Base-by-base conservation (phyloP, 2,329 filamentous ascomycete species). In the Colletotrichum endophyticum region DNA sequence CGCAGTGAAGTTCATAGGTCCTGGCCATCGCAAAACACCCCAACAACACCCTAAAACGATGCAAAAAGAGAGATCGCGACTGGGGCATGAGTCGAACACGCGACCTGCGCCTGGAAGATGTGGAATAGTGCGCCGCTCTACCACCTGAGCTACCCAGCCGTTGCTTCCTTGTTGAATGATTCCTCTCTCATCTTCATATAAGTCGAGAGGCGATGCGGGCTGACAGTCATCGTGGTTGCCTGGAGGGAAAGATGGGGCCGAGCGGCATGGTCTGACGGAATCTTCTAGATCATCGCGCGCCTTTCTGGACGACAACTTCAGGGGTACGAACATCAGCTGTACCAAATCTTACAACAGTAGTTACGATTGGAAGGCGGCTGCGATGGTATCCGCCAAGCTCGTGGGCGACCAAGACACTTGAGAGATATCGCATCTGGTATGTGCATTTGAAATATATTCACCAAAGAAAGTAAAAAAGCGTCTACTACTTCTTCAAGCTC, bases 401-500 rank as follows among this genome's bases (percentile, higher is more conserved):
- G n/a, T n/a, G n/a, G n/a, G n/a, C n/a, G n/a, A n/a, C n/a, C n/a
- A n/a, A n/a, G n/a, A n/a, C n/a, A n/a, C n/a, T n/a, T n/a, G n/a
- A n/a, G n/a, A n/a, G n/a, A n/a, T n/a, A n/a, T 6, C 30, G 30
- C 2, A 2, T 32, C 11, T 32, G 32, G 13, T 7, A 49, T 49
- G 5, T 49, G 44, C 44, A 49, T 22, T 44, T 12, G 5, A 49
- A 49, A 49, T n/a, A 49, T 49, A 49, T 49, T 49, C n/a, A 49
- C 44, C 11, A 49, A 49, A 13, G 44, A 49, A 49, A 4, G 25
- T 16, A 25, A 70, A 44, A 36, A 16, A 30, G 11, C 44, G 44
- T 22, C 44, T 22, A 13, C 64, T 59, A 76, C 70, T 76, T 76
- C 22, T 27, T 30, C 63, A 76, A 12, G 22, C 73, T 76, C 64